These are phyloP conservation scores for Ophiostoma sp. DNA, from an alignment of 2,329 filamentous ascomycete genomes.

Conservation along the genomic window DNA sequence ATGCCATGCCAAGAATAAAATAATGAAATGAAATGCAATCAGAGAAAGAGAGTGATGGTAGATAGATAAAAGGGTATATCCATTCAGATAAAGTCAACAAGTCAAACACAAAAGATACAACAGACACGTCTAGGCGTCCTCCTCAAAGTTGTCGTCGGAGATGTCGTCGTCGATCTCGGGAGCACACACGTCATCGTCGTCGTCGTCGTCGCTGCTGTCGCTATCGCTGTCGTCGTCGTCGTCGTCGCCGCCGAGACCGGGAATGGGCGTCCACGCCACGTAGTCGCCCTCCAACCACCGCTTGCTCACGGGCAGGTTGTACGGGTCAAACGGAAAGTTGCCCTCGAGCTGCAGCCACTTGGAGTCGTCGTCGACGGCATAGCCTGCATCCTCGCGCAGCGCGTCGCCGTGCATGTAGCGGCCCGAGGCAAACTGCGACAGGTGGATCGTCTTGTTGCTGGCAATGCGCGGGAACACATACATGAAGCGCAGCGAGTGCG, in stretches of 20 bases:
- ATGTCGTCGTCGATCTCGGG: conserved; percentile 9
- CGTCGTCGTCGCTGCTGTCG: conserved; percentile 32
- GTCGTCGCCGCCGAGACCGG: conserved; percentile 59
- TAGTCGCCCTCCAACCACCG: conserved; percentile 85
- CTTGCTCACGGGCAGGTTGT: conserved; percentile 80
- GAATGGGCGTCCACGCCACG: conserved; percentile 70
- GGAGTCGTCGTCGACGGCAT: conserved; percentile 61
- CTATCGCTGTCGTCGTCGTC: conserved; percentile 45
- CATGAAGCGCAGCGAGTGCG: conserved; percentile 78
- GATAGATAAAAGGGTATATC: conserved; percentile 14
- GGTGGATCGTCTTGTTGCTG: conserved; percentile 81
- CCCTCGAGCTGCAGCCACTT: conserved; percentile 81
- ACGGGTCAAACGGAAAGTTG: conserved; percentile 97
- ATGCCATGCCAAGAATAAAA: not conserved
- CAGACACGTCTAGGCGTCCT: not conserved
- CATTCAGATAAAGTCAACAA: not conserved
- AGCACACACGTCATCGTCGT: not conserved
- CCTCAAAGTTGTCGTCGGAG: conserved; percentile 11
- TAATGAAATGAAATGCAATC: not conserved
- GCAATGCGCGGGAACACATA: conserved; percentile 87
- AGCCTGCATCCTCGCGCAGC: conserved; percentile 47
- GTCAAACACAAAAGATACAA: not conserved
- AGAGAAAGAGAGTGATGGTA: not conserved
- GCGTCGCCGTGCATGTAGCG: conserved; percentile 50
- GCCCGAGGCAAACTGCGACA: conserved; percentile 62